Percentiles rank a stretch among this genome's conserved stretches.
Evolutionary conservation across 2,329 filamentous ascomycete species (phyloP).

Genomic region (Aspergillus intermedius): DNA sequence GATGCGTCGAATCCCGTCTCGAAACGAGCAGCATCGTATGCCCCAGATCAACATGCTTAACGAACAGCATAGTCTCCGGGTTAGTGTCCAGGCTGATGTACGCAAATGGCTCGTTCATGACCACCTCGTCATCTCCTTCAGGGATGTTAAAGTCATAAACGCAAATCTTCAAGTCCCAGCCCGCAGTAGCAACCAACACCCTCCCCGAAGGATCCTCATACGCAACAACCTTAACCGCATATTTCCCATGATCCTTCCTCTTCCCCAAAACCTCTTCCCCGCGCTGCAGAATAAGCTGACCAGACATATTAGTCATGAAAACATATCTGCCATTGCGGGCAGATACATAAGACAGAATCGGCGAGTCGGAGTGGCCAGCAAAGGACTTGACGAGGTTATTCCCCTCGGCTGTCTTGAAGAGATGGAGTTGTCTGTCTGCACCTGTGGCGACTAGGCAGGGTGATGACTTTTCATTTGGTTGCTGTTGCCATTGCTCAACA

Average conservation of each 20-base stretch:
- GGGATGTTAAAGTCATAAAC: conserved; percentile 39
- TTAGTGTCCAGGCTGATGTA: conserved; percentile 40
- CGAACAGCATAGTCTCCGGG: conserved; percentile 52
- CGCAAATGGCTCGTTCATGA: conserved; percentile 21
- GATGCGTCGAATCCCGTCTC: conserved; percentile 52
- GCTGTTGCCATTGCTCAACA: conserved; percentile 32
- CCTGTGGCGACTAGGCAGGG: conserved; percentile 38
- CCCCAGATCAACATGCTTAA: conserved; percentile 43
- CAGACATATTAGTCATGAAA: conserved; percentile 55
- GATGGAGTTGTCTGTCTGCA: conserved; percentile 44
- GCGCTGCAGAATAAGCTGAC: conserved; percentile 47
- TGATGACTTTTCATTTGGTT: conserved; percentile 8
- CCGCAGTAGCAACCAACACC: conserved; percentile 50
- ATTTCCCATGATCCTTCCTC: conserved; percentile 54
- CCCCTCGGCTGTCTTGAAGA: conserved; percentile 29
- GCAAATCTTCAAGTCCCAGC: conserved; percentile 54
- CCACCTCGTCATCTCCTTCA: conserved; percentile 2
- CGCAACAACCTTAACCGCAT: conserved; percentile 48
- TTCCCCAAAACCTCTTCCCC: conserved; percentile 39
- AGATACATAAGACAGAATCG: conserved; percentile 47
- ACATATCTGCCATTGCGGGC: conserved; percentile 39
- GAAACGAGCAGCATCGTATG: conserved; percentile 48
- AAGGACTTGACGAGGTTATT: conserved; percentile 20
- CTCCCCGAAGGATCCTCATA: conserved; percentile 25
- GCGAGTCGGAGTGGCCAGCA: conserved; percentile 29